Evolutionary conservation across 1,139 yeast genomes (phyloP).

Genomic region (Yamadazyma sp.): DNA sequence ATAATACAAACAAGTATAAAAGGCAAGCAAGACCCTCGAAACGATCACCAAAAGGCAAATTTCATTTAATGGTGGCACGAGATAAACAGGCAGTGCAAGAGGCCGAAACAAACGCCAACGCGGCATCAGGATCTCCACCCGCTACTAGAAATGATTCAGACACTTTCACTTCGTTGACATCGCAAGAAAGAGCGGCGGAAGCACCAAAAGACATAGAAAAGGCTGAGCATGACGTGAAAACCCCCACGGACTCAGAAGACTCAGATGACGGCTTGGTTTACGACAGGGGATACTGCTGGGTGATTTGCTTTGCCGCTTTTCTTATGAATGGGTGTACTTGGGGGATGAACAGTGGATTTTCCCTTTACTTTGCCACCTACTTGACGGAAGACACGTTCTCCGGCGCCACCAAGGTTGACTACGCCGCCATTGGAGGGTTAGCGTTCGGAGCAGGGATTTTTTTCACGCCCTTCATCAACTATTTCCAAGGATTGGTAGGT

Average conservation of each 20-base stretch:
- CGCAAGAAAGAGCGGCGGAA: too few species aligned
- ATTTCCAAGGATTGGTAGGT: slow-evolving; percentile 29
- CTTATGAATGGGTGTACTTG: slow-evolving; percentile 37
- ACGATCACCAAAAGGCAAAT: too few species aligned
- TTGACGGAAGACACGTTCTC: slow-evolving; percentile 23
- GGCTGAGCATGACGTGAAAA: too few species aligned
- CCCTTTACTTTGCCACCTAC: slow-evolving; percentile 42
- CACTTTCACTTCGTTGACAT: neutral
- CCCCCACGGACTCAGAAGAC: neutral
- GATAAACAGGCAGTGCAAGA: too few species aligned
- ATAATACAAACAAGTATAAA: too few species aligned
- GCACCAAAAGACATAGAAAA: too few species aligned
- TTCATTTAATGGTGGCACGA: too few species aligned
- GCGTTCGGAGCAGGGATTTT: slow-evolving; percentile 19
- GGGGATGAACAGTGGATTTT: slow-evolving; percentile 48
- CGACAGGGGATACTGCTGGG: slow-evolving; percentile 45
- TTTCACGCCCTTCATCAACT: slow-evolving; percentile 31
- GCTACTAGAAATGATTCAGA: neutral
- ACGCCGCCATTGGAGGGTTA: slow-evolving; percentile 25
- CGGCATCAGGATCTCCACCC: too few species aligned
- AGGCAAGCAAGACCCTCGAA: too few species aligned
- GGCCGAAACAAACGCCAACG: too few species aligned
- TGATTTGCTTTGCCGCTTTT: slow-evolving; percentile 34
- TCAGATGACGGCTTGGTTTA: slow-evolving; percentile 4
- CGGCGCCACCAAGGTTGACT: slow-evolving; percentile 21